Conservation (phyloP, 345 rosid species). For the Durio zibethinus region DNA sequence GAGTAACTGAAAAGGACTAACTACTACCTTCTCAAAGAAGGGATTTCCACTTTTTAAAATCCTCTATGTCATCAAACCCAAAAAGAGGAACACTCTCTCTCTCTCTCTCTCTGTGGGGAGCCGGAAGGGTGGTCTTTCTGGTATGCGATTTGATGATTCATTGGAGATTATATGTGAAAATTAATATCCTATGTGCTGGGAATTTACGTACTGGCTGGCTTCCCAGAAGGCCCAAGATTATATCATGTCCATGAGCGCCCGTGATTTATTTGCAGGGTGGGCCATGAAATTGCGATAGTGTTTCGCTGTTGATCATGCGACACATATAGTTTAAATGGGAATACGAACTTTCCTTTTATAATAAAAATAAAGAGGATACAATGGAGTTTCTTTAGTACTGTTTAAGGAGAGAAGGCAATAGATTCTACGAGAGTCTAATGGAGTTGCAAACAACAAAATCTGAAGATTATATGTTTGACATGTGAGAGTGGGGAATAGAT, state of each 20-base stretch:
- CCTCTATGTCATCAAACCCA: background rate
- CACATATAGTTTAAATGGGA: background rate
- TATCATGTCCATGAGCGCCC: no score
- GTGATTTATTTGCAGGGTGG: background rate
- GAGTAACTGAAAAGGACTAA: no score
- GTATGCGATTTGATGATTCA: background rate
- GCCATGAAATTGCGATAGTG: background rate
- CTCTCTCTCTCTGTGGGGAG: no score
- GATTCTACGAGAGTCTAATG: background rate
- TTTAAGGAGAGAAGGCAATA: no score
- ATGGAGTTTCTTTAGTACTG: background rate
- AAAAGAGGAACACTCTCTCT: background rate
- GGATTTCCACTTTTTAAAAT: background rate
- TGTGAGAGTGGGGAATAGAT: background rate
- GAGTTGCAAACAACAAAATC: background rate
- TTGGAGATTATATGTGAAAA: background rate
- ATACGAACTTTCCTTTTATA: background rate
- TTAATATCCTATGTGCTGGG: background rate
- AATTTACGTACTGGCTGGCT: background rate
- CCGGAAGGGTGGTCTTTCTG: no score
- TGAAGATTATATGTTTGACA: background rate
- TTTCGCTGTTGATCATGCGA: background rate
- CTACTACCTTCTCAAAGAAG: no score
- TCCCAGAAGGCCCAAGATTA: background rate
- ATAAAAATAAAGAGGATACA: background rate